Conservation (phyloP, 495 filamentous ascomycete genomes). For the Cairneyella variabilis region DNA sequence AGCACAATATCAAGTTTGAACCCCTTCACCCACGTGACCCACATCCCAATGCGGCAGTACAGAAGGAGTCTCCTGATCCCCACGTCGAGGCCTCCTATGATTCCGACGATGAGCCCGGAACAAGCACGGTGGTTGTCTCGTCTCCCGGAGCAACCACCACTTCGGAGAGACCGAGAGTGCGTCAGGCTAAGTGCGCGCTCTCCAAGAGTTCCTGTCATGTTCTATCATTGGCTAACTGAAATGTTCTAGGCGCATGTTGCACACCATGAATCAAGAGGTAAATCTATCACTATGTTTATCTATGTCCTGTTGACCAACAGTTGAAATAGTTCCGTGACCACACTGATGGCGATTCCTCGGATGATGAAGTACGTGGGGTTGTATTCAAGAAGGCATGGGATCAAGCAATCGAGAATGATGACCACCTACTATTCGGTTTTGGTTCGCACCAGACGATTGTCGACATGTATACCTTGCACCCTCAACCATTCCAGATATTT, state of each 20-base stretch:
- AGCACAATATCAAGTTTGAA: slow-evolving; percentile 37
- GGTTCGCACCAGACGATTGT: slow-evolving; percentile 7
- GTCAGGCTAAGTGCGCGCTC: slow-evolving; percentile 38
- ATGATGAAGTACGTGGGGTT: slow-evolving; percentile 14
- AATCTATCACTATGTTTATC: slow-evolving; percentile 3
- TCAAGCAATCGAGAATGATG: slow-evolving; percentile 14
- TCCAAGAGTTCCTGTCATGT: slow-evolving; percentile 11
- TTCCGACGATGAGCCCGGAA: slow-evolving; percentile 22
- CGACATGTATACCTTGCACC: slow-evolving; percentile 29
- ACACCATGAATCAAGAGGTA: slow-evolving; percentile 46
- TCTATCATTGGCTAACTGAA: slow-evolving; percentile 12
- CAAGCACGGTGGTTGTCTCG: neutral
- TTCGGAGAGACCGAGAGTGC: slow-evolving; percentile 31
- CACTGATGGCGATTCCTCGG: slow-evolving; percentile 18
- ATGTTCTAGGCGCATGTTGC: slow-evolving; percentile 40
- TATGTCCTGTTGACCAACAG: slow-evolving; percentile 8
- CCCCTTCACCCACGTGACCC: slow-evolving; percentile 27
- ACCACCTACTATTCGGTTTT: slow-evolving; percentile 32
- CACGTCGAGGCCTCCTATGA: slow-evolving; percentile 19
- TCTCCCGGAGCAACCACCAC: slow-evolving; percentile 26
- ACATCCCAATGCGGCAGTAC: slow-evolving; percentile 6
- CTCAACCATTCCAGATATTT: slow-evolving; percentile 64
- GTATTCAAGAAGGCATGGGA: slow-evolving; percentile 6
- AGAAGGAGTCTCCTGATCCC: slow-evolving; percentile 16
- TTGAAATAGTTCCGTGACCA: slow-evolving; percentile 9